Percentiles rank a stretch among this genome's conserved stretches.
These are phyloP conservation scores for Sphagnum tenellum DNA, from an alignment of 225 moss, liverwort and hornwort genomes.

Conservation along the genomic window DNA sequence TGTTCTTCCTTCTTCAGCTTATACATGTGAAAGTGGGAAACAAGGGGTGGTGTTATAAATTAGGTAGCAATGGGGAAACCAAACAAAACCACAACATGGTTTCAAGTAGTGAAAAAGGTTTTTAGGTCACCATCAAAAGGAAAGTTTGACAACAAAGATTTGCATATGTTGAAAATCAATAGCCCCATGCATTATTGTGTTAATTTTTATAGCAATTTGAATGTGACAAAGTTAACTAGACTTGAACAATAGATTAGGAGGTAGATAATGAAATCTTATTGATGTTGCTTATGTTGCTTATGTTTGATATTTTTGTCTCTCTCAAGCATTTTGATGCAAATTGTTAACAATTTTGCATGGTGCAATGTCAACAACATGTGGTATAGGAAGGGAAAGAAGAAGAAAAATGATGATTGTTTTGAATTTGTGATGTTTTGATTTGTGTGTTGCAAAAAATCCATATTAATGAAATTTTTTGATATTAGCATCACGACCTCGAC, in stretches of 20 bases:
- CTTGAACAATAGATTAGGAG: not conserved
- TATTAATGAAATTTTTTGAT: conserved; percentile 19
- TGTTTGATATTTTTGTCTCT: too few species aligned
- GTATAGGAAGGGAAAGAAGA: too few species aligned
- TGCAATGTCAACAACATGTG: too few species aligned
- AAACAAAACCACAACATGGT: conserved; percentile 39
- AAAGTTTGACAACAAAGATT: conserved; percentile 8
- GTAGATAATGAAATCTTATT: not conserved
- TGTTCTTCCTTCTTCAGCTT: too few species aligned
- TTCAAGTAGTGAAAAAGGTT: conserved; percentile 43
- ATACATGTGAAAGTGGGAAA: too few species aligned
- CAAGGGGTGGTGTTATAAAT: too few species aligned
- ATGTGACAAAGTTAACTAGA: not conserved
- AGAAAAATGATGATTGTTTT: not conserved
- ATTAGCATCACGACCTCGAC: conserved; percentile 23
- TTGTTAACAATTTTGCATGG: too few species aligned
- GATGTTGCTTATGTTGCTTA: not conserved
- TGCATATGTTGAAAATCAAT: not conserved
- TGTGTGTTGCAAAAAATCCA: conserved; percentile 11
- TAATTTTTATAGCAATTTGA: too few species aligned
- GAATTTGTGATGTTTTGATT: not conserved
- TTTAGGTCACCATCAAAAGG: conserved; percentile 51
- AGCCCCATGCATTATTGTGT: too few species aligned
- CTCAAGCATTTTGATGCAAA: too few species aligned
- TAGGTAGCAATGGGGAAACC: conserved; percentile 28